Percentiles rank a stretch among this genome's conserved stretches.
Evolutionary conservation across 495 filamentous ascomycete species (phyloP).

Genomic region (Mycothermus thermophilus): DNA sequence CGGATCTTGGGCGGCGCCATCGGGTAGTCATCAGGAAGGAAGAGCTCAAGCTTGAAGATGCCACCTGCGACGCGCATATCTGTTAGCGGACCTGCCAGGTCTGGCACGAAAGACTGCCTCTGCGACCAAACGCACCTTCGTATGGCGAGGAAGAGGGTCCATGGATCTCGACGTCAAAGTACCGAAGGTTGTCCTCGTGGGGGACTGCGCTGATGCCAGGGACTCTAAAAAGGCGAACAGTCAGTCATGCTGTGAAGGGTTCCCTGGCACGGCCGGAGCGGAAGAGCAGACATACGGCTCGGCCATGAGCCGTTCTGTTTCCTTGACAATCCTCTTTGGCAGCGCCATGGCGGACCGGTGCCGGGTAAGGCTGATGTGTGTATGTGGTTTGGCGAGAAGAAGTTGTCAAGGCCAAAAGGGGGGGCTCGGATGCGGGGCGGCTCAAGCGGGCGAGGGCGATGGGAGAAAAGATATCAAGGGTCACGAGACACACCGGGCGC

Average conservation of each 20-base stretch:
- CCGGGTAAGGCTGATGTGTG: no score
- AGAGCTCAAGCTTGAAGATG: constrained; percentile 93
- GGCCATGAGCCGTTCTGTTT: constrained; percentile 92
- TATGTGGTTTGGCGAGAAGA: constrained; percentile 21
- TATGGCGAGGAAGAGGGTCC: constrained; percentile 91
- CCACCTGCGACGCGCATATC: constrained; percentile 54
- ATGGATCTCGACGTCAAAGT: constrained; percentile 95
- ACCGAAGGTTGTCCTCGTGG: constrained; percentile 95
- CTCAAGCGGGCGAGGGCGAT: no score
- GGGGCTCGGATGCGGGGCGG: no score
- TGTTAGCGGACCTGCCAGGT: neutral
- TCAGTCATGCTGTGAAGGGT: constrained; percentile 9
- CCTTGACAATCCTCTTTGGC: constrained; percentile 94
- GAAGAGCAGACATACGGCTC: constrained; percentile 59
- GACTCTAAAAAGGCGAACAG: constrained; percentile 44
- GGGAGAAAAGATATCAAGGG: no score
- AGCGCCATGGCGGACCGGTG: no score
- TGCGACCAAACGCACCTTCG: constrained; percentile 45
- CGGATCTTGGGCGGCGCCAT: constrained; percentile 98
- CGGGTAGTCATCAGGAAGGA: constrained; percentile 97
- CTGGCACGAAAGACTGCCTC: neutral
- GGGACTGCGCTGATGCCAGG: constrained; percentile 93
- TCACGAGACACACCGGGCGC: no score
- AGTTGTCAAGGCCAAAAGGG: neutral
- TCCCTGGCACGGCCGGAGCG: neutral